Evolutionary conservation across 768 basidiomycete species (phyloP), one percentile per base, ranked within the genome.

Genomic region (Lentinus brumalis): DNA sequence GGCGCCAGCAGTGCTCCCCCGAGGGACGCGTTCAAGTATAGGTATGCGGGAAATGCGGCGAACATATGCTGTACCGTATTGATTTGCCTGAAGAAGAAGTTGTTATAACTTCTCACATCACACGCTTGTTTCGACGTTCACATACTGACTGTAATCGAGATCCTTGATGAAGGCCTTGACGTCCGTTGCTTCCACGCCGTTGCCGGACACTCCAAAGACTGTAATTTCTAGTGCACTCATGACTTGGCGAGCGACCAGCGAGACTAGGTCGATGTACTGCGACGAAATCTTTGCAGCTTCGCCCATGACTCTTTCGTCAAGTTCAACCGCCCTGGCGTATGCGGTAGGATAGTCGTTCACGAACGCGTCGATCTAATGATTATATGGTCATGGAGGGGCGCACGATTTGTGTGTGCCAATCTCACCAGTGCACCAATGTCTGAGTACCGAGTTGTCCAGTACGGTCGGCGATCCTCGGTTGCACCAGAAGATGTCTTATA

Each of bases 1-100:
- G 74, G 74, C 11, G 59, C 41, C 1, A 75, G 63, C n/a, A 73
- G 59, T 5, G 66, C 64, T 7, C 65, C 61, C 0, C 66, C 67
- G 41, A 72, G 65, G 8, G 72, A 64, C 7, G 72, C 70, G 39
- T 76, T 76, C 52, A 71, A 39, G 57, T 70, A 74, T 1, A 75
- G 56, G 52, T 69, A 70, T 21, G 70, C 59, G 4, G 75, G 72
- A 40, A 71, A 70, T 14, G 72, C 62, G 1, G 73, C 65, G 55
- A 69, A 74, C n/a, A 76, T 62, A 1, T 67, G 66, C 53, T 76
- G 74, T 3, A 76, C 74, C 9, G 75, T 71, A 55, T 68, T 74
- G 11, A 74, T 68, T 4, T 70, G 66, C 16, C 69, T 66, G 47
- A 12, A 29, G n/a, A 32, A 26, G 21, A 14, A 38, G 16, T 1